A percentile compares a stretch with the other conserved stretches of the same genome.
These are phyloP conservation scores for Aureobasidium sp. DNA, from an alignment of 2,329 filamentous ascomycete genomes.

Conservation along the genomic window DNA sequence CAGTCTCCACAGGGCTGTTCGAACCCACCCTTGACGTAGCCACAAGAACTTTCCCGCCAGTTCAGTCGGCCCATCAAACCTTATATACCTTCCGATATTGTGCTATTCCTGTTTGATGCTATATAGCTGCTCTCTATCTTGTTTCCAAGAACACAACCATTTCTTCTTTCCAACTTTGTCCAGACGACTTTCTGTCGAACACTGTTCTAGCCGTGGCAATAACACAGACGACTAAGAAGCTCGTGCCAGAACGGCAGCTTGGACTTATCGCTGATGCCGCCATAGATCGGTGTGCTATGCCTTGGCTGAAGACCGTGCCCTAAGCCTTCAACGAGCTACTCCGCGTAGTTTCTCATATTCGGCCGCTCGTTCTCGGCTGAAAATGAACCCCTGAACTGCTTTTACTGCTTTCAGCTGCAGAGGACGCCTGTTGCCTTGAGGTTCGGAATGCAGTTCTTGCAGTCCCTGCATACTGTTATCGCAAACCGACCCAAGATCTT, in stretches of 20 bases:
- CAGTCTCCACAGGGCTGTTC: constrained; percentile 5
- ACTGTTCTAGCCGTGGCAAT: background rate
- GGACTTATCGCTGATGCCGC: background rate
- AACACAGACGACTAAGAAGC: background rate
- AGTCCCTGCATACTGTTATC: background rate
- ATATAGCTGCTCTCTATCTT: background rate
- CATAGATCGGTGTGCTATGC: background rate
- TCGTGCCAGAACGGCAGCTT: background rate
- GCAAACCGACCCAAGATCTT: background rate
- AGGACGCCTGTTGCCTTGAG: background rate
- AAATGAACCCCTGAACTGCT: background rate
- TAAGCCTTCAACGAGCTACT: background rate
- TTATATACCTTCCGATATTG: background rate
- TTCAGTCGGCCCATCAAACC: background rate
- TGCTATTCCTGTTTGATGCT: background rate
- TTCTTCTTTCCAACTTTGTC: background rate
- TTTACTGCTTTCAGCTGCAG: background rate
- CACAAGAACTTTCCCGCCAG: background rate
- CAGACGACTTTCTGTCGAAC: background rate
- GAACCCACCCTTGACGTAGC: background rate
- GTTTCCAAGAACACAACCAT: background rate
- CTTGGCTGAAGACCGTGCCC: constrained; percentile 3
- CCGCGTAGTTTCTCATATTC: background rate
- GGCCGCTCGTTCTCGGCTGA: background rate
- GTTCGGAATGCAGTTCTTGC: background rate